Evolutionary conservation across 2,329 filamentous ascomycete species (phyloP).

Genomic region (Fusarium tuaranense): DNA sequence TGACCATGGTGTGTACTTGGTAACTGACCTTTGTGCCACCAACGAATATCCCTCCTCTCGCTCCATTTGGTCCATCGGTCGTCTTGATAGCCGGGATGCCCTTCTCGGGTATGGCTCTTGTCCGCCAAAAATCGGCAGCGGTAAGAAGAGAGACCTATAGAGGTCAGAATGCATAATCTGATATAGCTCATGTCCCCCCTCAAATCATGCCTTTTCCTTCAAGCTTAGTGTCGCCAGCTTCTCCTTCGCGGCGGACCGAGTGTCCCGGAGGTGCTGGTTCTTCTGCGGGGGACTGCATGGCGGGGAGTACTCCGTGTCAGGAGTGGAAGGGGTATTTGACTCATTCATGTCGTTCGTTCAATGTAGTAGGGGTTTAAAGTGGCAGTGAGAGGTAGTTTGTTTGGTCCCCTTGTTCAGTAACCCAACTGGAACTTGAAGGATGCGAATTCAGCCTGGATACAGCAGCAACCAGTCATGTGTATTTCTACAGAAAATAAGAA

Average conservation of each 20-base stretch:
- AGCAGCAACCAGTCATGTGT: neutral
- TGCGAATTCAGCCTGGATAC: neutral
- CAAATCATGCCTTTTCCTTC: conserved; percentile 65
- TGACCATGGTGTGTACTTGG: fast-evolving
- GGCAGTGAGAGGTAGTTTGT: neutral
- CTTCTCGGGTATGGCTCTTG: conserved; percentile 71
- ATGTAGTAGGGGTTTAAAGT: neutral
- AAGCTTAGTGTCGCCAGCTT: conserved; percentile 65
- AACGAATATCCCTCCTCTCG: conserved; percentile 76
- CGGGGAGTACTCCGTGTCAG: conserved; percentile 62
- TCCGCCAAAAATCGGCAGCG: conserved; percentile 78
- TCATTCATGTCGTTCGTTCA: conserved; percentile 34
- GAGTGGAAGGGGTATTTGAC: conserved; percentile 53
- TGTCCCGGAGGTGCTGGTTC: conserved; percentile 50
- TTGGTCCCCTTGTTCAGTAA: neutral
- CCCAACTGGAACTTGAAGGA: neutral
- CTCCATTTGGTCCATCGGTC: conserved; percentile 78
- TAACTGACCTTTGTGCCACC: conserved; percentile 69
- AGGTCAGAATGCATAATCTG: neutral
- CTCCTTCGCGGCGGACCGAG: conserved; percentile 57
- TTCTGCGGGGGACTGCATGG: conserved; percentile 58
- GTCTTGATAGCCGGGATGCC: conserved; percentile 74
- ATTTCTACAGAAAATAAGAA: neutral
- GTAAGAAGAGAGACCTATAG: conserved; percentile 68
- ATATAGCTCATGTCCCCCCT: neutral